Base-by-base conservation (phyloP, 768 basidiomycete species). In the Dentipellis fragilis region DNA sequence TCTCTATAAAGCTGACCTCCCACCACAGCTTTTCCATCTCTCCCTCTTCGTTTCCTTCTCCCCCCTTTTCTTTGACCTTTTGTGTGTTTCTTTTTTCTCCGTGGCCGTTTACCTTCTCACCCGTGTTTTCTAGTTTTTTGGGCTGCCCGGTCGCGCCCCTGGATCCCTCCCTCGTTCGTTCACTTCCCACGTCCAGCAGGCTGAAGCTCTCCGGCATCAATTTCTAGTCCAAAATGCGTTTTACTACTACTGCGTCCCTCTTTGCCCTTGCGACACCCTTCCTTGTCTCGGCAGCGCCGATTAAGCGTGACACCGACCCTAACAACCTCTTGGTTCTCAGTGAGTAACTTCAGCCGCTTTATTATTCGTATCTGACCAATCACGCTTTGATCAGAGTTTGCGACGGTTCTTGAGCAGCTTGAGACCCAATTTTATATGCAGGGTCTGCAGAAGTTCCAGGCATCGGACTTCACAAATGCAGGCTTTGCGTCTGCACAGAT, bases 141-240 rank as follows among this genome's bases (percentile, higher is more conserved):
- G 84, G 83, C 76, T 80, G 84, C 84, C 83, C 73, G 82, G 84
- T 75, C 71, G 85, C 84, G 76, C 79, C 80, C 78, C 73, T 77
- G 71, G 73, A 72, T 69, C 63, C 37, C 46, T 72, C 66, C 61
- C 67, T 76, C 71, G 71, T 70, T 66, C 68, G 55, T 62, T 54
- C 48, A 22, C 38, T 49, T 53, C 45, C 40, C 38, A 22, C 51
- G 48, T 49, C 62, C 67, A 62, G 63, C 65, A 63, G 59, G 56
- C 64, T 60, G 71, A 69, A 71, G 55, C 59, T 36, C 42, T 40
- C 48, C 49, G 53, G 57, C 34, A 52, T 35, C 40, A 67, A 65
- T 58, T 51, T 66, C 54, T 56, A 57, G 50, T 63, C 34, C 52
- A 74, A 69, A 68, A 80, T 81, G 80, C 78, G 69, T 70, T 77